Base-by-base conservation (phyloP, 345 rosid genomes). In the Gossypium mustelinum region DNA sequence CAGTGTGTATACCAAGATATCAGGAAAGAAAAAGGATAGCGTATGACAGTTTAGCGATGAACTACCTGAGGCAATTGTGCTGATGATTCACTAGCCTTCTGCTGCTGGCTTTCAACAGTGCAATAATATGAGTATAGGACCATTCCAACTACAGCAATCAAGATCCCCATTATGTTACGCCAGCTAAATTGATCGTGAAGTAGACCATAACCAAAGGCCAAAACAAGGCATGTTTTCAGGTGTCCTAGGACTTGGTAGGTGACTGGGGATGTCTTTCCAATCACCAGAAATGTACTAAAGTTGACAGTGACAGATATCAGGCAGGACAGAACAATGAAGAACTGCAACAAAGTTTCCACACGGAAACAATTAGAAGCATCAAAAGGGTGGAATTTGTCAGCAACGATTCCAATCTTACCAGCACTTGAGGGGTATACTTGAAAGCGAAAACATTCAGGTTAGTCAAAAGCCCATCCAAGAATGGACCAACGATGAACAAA, bases 221-320 rank as follows among this genome's bases (percentile, higher is more conserved):
- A 87, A 77, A 96, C 98, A 55, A 96, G 84, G 85, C 99, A 96
- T 70, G 99, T 96, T 84, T 96, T 96, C 55, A 96, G 83, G 85
- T 96, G 99, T 59, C 99, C 99, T 16, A 96, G 88, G 71, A 96
- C 99, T 82, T 96, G 99, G 84, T 96, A 96, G 50, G 99, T 93
- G 76, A 96, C 98, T 3, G 99, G 99, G 81, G 99, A 96, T 74
- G 99, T 96, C 86, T 96, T 96, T 75, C 99, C 98, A 51, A 96
- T 96, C 13, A 96, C 99, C 78, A 96, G 84, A 83, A 96, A 96
- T 34, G 99, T 96, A 83, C 99, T 96, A 85, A 96, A 96, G 92
- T 96, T 96, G 71, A 96, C 99, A 58, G 98, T 93, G 63, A 96
- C 98, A 39, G 99, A 93, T 84, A 96, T 96, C 87, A 96, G 74